Percentiles rank a stretch among this genome's conserved stretches.
Conservation (phyloP, 768 basidiomycete species). For the Mycena rosella region DNA sequence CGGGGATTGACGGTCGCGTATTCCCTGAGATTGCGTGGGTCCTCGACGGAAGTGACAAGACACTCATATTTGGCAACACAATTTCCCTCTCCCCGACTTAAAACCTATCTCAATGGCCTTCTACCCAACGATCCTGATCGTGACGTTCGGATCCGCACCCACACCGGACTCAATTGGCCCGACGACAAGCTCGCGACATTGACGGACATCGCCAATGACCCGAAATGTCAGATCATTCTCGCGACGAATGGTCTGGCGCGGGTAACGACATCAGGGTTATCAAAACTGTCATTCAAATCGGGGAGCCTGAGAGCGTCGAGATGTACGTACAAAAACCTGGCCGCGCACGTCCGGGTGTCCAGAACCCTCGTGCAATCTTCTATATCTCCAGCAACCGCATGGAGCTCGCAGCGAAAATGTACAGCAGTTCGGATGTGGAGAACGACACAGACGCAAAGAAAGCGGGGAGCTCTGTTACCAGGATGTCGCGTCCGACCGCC, state of each 20-base stretch:
- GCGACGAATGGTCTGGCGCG: neutral
- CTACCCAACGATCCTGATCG: neutral
- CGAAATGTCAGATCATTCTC: conserved; percentile 3
- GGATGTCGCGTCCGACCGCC: conserved; percentile 10
- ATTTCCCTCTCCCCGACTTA: conserved; percentile 40
- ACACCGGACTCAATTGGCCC: neutral
- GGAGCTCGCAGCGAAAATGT: neutral
- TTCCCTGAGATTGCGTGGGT: conserved; percentile 46
- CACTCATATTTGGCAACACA: conserved; percentile 44
- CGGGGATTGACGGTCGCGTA: conserved; percentile 25
- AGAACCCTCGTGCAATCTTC: conserved; percentile 1
- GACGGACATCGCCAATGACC: neutral
- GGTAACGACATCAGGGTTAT: conserved; percentile 11
- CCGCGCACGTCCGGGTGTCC: neutral
- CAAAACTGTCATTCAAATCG: conserved; percentile 8
- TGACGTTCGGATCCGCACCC: conserved; percentile 7
- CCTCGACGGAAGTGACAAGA: conserved; percentile 32
- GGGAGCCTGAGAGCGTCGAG: conserved; percentile 12
- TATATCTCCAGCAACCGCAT: neutral
- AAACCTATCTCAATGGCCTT: conserved; percentile 34
- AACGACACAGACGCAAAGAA: conserved; percentile 11
- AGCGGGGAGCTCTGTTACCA: neutral
- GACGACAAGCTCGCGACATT: conserved; percentile 1
- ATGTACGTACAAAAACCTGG: conserved; percentile 15
- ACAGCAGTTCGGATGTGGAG: conserved; percentile 1